A percentile compares a stretch with the other conserved stretches of the same genome.
These are phyloP conservation scores for Halocafeteria seosinensis DNA, from an alignment of 108 stramenopile species.

Conservation along the genomic window DNA sequence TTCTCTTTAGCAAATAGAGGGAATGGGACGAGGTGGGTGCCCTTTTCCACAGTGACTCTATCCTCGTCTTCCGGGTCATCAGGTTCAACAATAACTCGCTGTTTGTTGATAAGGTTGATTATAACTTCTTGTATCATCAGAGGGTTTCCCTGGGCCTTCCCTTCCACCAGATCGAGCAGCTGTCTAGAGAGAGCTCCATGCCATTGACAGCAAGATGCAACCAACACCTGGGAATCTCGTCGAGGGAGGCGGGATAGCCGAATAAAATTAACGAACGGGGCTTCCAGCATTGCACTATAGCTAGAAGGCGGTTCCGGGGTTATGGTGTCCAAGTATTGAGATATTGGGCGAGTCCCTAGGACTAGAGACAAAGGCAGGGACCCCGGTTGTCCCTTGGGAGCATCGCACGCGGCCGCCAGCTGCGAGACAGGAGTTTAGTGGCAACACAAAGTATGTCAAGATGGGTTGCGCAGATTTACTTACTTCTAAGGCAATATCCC, in stretches of 20 bases:
- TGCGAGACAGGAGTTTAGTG: too few species aligned
- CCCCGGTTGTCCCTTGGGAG: not conserved
- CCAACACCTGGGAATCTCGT: slow-evolving; percentile 11
- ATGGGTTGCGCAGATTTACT: too few species aligned
- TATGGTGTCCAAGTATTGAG: not conserved
- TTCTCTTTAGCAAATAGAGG: not conserved
- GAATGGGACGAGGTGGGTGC: not conserved
- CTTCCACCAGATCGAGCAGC: slow-evolving; percentile 19
- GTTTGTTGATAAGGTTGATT: not conserved
- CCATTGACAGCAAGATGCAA: not conserved
- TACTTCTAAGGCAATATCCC: slow-evolving; percentile 10
- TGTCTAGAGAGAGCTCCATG: slow-evolving; percentile 10
- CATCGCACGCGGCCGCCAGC: slow-evolving; percentile 1
- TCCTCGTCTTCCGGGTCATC: not conserved
- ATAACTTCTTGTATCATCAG: slow-evolving; percentile 10
- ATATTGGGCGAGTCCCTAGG: not conserved
- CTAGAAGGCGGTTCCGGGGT: slow-evolving; percentile 2
- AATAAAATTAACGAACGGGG: slow-evolving; percentile 3
- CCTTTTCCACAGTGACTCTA: not conserved
- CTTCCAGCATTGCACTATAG: slow-evolving; percentile 9
- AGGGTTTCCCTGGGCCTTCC: slow-evolving; percentile 14
- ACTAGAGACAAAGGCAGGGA: not conserved
- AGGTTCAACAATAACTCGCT: not conserved
- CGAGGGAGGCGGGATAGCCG: slow-evolving; percentile 11
- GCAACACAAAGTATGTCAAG: too few species aligned